Evolutionary conservation across 1,139 yeast species (phyloP).

Genomic region (Blastobotrys raffinosifermentans): DNA sequence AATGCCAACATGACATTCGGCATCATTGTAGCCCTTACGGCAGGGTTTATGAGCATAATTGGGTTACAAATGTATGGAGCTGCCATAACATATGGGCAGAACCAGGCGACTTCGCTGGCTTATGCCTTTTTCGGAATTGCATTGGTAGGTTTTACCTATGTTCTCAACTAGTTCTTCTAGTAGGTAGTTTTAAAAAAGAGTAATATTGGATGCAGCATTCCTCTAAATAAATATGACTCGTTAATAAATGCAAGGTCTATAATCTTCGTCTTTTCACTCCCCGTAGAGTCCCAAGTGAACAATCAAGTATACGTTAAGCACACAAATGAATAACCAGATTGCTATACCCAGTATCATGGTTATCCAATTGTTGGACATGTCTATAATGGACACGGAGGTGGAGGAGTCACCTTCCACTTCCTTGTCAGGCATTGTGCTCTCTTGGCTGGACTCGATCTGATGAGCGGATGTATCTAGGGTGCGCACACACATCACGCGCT

Average conservation of each 20-base stretch:
- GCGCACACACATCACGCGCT: conserved; percentile 59
- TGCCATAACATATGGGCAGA: conserved; percentile 65
- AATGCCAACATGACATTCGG: conserved; percentile 50
- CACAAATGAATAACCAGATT: conserved; percentile 61
- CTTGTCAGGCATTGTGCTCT: too few species aligned
- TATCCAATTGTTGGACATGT: conserved; percentile 59
- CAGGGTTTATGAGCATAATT: conserved; percentile 78
- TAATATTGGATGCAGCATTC: neutral
- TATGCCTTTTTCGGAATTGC: conserved; percentile 31
- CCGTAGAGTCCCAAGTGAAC: conserved; percentile 51
- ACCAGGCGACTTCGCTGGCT: conserved; percentile 24
- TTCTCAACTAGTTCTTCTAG: neutral
- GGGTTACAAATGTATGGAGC: conserved; percentile 83
- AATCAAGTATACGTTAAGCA: conserved; percentile 64
- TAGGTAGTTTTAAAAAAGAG: too few species aligned
- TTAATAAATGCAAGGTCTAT: neutral
- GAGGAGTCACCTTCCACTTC: conserved; percentile 10
- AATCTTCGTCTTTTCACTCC: conserved; percentile 20
- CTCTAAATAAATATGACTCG: neutral
- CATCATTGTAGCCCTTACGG: conserved; percentile 59
- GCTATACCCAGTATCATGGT: conserved; percentile 41
- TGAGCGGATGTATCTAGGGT: too few species aligned
- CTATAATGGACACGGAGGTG: conserved; percentile 17
- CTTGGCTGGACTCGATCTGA: too few species aligned
- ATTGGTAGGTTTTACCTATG: conserved; percentile 24